Conservation (phyloP, 306 rosid species). For the Adenanthera pavonina region DNA sequence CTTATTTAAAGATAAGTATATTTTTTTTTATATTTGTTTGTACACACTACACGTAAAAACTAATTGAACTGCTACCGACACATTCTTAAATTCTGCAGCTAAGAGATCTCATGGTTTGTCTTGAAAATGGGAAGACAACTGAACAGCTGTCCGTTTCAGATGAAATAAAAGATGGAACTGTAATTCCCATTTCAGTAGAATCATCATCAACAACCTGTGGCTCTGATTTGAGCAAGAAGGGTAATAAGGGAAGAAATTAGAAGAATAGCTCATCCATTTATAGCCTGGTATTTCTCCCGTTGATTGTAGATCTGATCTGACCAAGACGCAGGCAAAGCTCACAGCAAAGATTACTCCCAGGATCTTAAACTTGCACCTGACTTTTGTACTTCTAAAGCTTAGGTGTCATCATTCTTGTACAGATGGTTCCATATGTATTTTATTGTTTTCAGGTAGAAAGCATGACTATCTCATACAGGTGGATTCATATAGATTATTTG, state of each 20-base stretch:
- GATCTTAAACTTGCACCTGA: conserved; percentile 13
- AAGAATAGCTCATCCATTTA: background rate
- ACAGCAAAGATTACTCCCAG: background rate
- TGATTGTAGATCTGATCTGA: background rate
- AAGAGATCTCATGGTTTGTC: conserved; percentile 67
- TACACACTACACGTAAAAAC: conserved; percentile 13
- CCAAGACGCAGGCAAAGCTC: background rate
- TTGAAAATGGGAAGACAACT: conserved; percentile 56
- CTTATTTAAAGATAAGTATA: background rate
- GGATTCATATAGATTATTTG: background rate
- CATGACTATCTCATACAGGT: background rate
- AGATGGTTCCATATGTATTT: background rate
- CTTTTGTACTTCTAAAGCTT: background rate
- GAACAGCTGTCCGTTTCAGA: conserved; percentile 50
- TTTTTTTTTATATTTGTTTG: background rate
- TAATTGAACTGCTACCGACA: conserved; percentile 27
- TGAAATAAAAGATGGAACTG: conserved; percentile 44
- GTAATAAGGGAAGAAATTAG: conserved; percentile 36
- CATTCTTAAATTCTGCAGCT: conserved; percentile 60
- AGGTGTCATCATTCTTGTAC: background rate
- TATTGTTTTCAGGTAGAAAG: background rate
- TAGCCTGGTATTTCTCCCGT: background rate
- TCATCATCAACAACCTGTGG: conserved; percentile 44
- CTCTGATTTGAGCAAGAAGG: conserved; percentile 35
- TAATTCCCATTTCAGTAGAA: conserved; percentile 39